A percentile compares a stretch with the other conserved stretches of the same genome.
Conservation (phyloP, 2,329 filamentous ascomycete species). For the Mycosphaerella sp. region DNA sequence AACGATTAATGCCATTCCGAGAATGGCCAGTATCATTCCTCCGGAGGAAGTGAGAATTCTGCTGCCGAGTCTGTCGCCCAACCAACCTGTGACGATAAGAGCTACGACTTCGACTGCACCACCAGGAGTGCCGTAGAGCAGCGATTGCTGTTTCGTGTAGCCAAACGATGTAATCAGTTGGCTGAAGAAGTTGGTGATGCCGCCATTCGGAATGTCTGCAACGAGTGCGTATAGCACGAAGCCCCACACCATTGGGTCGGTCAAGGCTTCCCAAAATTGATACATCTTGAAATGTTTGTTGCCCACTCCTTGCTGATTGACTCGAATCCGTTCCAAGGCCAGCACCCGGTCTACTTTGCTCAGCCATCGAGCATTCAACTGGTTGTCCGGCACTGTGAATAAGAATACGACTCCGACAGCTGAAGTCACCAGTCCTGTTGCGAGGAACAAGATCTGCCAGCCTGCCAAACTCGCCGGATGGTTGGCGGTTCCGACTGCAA, state of each 20-base stretch:
- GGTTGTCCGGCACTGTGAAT: conserved; percentile 51
- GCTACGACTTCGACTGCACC: conserved; percentile 59
- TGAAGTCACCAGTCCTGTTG: conserved; percentile 40
- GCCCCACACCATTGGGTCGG: conserved; percentile 55
- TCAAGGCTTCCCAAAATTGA: conserved; percentile 56
- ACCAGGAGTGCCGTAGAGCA: conserved; percentile 59
- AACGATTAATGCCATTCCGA: conserved; percentile 60
- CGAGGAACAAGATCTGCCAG: conserved; percentile 56
- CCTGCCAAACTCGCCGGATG: conserved; percentile 54
- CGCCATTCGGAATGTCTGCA: conserved; percentile 53
- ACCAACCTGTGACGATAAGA: conserved; percentile 50
- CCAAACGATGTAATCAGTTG: conserved; percentile 59
- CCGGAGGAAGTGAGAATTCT: conserved; percentile 51
- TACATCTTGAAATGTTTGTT: conserved; percentile 43
- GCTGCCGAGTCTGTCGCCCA: conserved; percentile 52
- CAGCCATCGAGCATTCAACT: conserved; percentile 56
- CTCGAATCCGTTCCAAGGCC: conserved; percentile 63
- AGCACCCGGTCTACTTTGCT: conserved; percentile 60
- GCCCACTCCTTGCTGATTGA: conserved; percentile 69
- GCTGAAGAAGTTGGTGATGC: conserved; percentile 56
- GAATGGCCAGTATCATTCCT: conserved; percentile 48
- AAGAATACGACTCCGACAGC: conserved; percentile 40
- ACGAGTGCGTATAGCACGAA: conserved; percentile 53
- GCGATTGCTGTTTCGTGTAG: conserved; percentile 55
- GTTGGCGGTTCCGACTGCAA: conserved; percentile 49